Percentiles rank a stretch among this genome's conserved stretches.
Conservation (phyloP, 1,284 basidiomycete species). For the Coniophora puteana region DNA sequence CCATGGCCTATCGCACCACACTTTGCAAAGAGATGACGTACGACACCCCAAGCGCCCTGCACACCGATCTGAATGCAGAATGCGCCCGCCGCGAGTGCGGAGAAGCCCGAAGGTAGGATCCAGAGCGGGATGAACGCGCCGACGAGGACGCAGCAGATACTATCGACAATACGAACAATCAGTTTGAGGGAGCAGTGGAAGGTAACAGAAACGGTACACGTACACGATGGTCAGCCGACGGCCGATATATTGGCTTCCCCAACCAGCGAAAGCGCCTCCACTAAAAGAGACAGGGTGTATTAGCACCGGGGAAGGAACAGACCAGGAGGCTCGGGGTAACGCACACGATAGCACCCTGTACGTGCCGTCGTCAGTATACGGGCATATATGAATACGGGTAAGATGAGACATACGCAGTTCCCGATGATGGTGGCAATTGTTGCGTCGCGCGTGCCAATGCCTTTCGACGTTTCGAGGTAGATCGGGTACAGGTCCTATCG, state of each 20-base stretch:
- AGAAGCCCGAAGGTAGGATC: constrained; percentile 74
- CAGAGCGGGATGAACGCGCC: constrained; percentile 76
- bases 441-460: constrained; percentile 54
- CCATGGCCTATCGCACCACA: background rate
- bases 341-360: constrained; percentile 69
- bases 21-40: too few species aligned
- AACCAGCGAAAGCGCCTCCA: constrained; percentile 80
- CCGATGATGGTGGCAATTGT: constrained; percentile 91
- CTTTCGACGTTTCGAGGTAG: constrained; percentile 65
- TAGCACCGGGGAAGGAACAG: constrained; percentile 1
- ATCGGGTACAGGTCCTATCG: constrained; percentile 73
- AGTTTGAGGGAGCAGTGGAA: constrained; percentile 32
- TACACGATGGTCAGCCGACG: constrained; percentile 84
- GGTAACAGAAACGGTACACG: constrained; percentile 26
- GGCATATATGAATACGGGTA: constrained; percentile 3
- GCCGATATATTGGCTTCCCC: constrained; percentile 80
- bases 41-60: constrained; percentile 81
- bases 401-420: constrained; percentile 58
- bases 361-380: constrained; percentile 30
- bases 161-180: constrained; percentile 52
- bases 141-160: constrained; percentile 10
- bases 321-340: constrained; percentile 27
- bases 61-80: constrained; percentile 87
- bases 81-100: constrained; percentile 68
- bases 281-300: constrained; percentile 30